Percentiles rank a stretch among this genome's conserved stretches.
Evolutionary conservation across 2,329 filamentous ascomycete species (phyloP).

Genomic region (Corynespora cassiicola): DNA sequence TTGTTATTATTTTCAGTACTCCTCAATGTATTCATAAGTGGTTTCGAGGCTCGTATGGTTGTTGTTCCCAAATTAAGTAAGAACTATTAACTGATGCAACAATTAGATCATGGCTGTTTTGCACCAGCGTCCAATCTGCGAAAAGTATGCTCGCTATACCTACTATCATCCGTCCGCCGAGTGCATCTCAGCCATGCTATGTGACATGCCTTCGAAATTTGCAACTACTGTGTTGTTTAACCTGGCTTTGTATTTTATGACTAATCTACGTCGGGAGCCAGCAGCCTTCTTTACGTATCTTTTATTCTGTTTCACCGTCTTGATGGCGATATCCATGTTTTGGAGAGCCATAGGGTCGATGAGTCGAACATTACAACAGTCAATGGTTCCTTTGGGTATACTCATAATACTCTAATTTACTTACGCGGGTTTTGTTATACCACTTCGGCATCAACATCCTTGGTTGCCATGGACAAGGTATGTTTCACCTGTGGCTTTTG

Average conservation of each 20-base stretch:
- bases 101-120: too few species aligned
- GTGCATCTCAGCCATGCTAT: constrained; percentile 78
- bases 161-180: constrained; percentile 85
- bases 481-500: constrained; percentile 75
- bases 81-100: constrained; percentile 76
- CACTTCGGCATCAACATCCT: constrained; percentile 65
- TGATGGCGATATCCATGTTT: constrained; percentile 78
- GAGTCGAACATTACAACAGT: constrained; percentile 66
- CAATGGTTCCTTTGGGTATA: constrained; percentile 57
- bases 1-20: constrained; percentile 60
- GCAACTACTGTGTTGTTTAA: constrained; percentile 74
- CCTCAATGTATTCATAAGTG: constrained; percentile 57
- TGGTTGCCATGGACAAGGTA: constrained; percentile 84
- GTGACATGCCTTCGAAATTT: constrained; percentile 80
- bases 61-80: too few species aligned
- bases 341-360: constrained; percentile 76
- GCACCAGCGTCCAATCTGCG: too few species aligned
- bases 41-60: too few species aligned
- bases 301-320: constrained; percentile 71
- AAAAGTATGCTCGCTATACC: constrained; percentile 81
- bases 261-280: constrained; percentile 72
- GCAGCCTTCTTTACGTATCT: constrained; percentile 81
- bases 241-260: constrained; percentile 79
- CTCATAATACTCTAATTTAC: constrained; percentile 67
- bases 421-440: constrained; percentile 66